These are phyloP conservation scores for Piromyces finnis DNA, from an alignment of 192 early-diverging fungal genomes.

Conservation along the genomic window DNA sequence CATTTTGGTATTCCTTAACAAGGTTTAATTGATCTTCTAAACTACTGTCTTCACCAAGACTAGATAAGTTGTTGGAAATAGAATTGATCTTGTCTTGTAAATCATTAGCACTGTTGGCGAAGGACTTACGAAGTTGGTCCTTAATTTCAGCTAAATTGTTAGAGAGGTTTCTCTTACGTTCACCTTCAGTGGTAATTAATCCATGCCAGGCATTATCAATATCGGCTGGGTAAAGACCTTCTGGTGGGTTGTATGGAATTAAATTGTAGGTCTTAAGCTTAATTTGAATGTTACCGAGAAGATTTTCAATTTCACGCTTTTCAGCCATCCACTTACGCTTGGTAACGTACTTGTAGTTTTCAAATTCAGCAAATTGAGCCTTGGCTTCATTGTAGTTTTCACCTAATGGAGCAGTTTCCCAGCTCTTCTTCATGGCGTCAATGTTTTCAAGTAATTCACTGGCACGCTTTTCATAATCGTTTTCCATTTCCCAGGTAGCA, in stretches of 20 bases:
- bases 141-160: constrained; percentile 49
- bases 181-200: constrained; percentile 53
- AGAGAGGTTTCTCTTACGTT: constrained; percentile 65
- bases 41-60: constrained; percentile 49
- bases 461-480: constrained; percentile 82
- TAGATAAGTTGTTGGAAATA: constrained; percentile 41
- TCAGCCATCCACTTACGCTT: constrained; percentile 83
- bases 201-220: constrained; percentile 61
- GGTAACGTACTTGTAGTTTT: constrained; percentile 58
- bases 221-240: constrained; percentile 46
- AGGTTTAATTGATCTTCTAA: background rate
- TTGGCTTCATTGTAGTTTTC: constrained; percentile 61
- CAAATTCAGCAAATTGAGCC: constrained; percentile 50
- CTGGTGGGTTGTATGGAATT: constrained; percentile 61
- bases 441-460: constrained; percentile 51
- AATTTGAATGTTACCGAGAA: constrained; percentile 90
- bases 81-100: constrained; percentile 53
- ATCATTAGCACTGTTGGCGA: constrained; percentile 65
- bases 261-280: constrained; percentile 92
- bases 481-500: constrained; percentile 80
- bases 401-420: constrained; percentile 44
- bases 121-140: constrained; percentile 58
- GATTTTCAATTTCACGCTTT: constrained; percentile 73
- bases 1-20: background rate
- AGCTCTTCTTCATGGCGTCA: constrained; percentile 33